Evolutionary conservation across 768 basidiomycete genomes (phyloP), one percentile per base, ranked within the genome.

Genomic region (Termitomyces sp.): DNA sequence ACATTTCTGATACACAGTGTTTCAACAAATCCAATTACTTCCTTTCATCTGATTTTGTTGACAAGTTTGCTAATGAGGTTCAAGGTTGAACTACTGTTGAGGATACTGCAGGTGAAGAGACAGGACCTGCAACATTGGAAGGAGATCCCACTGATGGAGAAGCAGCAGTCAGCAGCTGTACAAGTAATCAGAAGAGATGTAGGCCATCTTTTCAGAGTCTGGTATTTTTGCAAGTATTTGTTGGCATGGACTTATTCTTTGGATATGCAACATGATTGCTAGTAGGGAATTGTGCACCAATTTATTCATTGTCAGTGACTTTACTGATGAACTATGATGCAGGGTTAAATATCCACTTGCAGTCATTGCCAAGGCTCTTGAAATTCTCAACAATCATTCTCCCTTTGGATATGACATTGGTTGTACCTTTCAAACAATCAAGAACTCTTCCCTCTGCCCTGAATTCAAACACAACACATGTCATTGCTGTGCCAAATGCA

Each of bases 141-240:
- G 64, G 62, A 28, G 25, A 53, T 14, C 50, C 43, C 4, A 55
- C 57, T 12, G 57, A 58, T n/a, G 44, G 56, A 7, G 16, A 54
- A 19, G 2, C 30, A 16, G 27, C 40, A 4, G 35, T 10, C 1
- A 27, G 53, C 10, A 43, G 56, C 0, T 72, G 70, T 55, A 64
- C 66, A 1, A 55, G 69, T n/a, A 69, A 69, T 45, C 72, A 69
- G 72, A 72, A 69, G 58, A 58, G n/a, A 71, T 69, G 66, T 74
- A 67, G 72, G 63, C n/a, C n/a, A 60, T 74, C 9, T 78, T 73
- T 57, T 57, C 70, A 0, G 71, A 76, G 63, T 67, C 71, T 0
- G 73, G 77, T 0, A 61, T 75, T 10, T 78, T 79, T 56, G 65
- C 70, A 0, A 52, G 59, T 55, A 64, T 66, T 10, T 76, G 75